These are phyloP conservation scores for Mucor saturninus DNA, from an alignment of 371 early-diverging fungal species.

Conservation along the genomic window DNA sequence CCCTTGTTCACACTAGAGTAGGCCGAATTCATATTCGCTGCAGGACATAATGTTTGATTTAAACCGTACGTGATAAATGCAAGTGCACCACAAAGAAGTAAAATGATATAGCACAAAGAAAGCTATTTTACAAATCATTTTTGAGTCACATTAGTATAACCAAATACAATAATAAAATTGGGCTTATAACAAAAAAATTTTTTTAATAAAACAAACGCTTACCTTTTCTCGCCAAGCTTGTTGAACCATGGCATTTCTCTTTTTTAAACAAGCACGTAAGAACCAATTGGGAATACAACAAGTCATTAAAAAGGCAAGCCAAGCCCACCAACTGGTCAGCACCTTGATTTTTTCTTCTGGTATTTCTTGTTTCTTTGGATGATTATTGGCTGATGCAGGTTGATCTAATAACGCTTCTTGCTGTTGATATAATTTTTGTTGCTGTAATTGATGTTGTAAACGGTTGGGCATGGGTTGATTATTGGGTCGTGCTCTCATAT, in stretches of 20 bases:
- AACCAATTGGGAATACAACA: slow-evolving; percentile 62
- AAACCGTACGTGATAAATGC: slow-evolving; percentile 73
- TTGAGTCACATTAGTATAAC: not conserved
- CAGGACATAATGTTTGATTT: slow-evolving; percentile 54
- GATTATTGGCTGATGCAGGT: slow-evolving; percentile 43
- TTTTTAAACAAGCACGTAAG: slow-evolving; percentile 51
- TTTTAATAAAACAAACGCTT: slow-evolving; percentile 1
- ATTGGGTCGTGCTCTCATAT: slow-evolving; percentile 21
- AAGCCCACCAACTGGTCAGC: slow-evolving; percentile 55
- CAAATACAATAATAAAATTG: too few relatives aligned
- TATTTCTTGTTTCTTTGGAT: slow-evolving; percentile 4
- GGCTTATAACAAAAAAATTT: not conserved
- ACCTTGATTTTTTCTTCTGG: slow-evolving; percentile 52
- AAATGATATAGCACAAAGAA: slow-evolving; percentile 72
- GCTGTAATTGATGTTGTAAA: slow-evolving; percentile 51
- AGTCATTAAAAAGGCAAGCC: slow-evolving; percentile 58
- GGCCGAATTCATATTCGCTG: slow-evolving; percentile 18
- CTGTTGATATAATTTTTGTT: slow-evolving; percentile 48
- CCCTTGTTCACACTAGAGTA: slow-evolving; percentile 28
- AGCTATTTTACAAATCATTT: slow-evolving; percentile 39
- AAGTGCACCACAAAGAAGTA: slow-evolving; percentile 59
- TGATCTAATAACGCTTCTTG: slow-evolving; percentile 28
- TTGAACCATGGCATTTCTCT: slow-evolving; percentile 50
- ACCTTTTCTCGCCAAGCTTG: slow-evolving; percentile 80
- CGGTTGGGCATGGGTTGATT: slow-evolving; percentile 50